Evolutionary conservation across 345 rosid species (phyloP), one percentile per base, ranked within the genome.

Genomic region (Rubroshorea leprosula): DNA sequence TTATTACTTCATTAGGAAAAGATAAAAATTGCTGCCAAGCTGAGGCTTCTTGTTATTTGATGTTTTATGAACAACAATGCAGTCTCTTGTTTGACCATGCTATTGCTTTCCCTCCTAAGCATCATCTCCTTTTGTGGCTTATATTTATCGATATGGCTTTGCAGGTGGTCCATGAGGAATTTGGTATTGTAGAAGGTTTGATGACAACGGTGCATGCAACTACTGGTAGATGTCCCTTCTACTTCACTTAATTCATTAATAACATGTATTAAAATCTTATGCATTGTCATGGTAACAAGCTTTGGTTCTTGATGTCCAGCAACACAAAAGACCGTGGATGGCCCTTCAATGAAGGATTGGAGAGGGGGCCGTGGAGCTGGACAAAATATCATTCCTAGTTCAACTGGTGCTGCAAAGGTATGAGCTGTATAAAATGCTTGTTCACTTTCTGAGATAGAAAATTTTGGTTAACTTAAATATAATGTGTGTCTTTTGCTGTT

Each of bases 121-220:
- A 22, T 56, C n/a, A 0, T 20, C 10, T 11, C 22, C 48, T 48
- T 57, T 16, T 11, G n/a, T 51, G 41, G 11, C 58, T 52, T 18
- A 13, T 16, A 6, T 53, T 49, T 7, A 26, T 22, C 55, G 9
- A 47, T 57, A 12, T 18, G 27, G 22, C 58, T 60, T 65, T 62
- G 52, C 75, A 94, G 99, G 99, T 94, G 52, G 93, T 94, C 56
- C 96, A 94, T 57, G 95, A 87, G 77, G 99, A 90, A 71, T 94
- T 94, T 58, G 99, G 97, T 61, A 87, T 94, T 18, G 19, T 84
- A 67, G 95, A 94, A 82, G 99, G 97, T 70, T 77, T 94, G 72
- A 94, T 94, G 99, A 94, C 99, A 54, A 94, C 99, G 46, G 99
- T 94, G 51, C 99, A 94, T 62, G 96, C 99, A 65, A 94, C 97